Conservation (phyloP, 805 yeast genomes). For the Hemisphaericaspora nanyangensis region DNA sequence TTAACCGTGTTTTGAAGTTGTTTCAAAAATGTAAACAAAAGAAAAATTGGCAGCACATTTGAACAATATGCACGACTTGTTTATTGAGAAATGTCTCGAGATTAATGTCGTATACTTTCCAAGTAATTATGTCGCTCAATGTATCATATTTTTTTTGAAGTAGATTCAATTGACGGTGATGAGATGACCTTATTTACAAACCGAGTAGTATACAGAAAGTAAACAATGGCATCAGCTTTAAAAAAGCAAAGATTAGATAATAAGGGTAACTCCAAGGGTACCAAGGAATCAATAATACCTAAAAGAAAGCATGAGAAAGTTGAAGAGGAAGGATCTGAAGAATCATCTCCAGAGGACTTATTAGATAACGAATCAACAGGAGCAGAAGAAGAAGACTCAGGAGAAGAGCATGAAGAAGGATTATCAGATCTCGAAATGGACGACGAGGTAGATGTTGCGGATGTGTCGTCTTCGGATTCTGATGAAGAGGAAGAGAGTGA, state of each 20-base stretch:
- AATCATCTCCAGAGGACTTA: conserved; percentile 9
- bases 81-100: too few relatives aligned
- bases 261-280: conserved; percentile 5
- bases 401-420: conserved; percentile 6
- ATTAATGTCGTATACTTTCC: too few relatives aligned
- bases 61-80: too few relatives aligned
- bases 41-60: too few relatives aligned
- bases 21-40: conserved; percentile 2
- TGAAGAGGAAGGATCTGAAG: background rate
- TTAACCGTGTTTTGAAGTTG: background rate
- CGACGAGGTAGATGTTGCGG: conserved; percentile 25
- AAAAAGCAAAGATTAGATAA: conserved; percentile 20
- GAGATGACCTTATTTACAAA: too few relatives aligned
- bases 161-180: too few relatives aligned
- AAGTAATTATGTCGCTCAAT: too few relatives aligned
- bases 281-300: conserved; percentile 1
- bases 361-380: conserved; percentile 11
- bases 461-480: conserved; percentile 6
- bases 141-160: too few relatives aligned
- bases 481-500: conserved; percentile 2
- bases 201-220: too few relatives aligned
- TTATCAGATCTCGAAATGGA: conserved; percentile 15
- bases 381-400: conserved; percentile 19
- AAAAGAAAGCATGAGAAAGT: background rate
- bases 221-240: conserved; percentile 15